Evolutionary conservation across 352 stramenopile species (phyloP).

Genomic region (Thraustotheca clavata): DNA sequence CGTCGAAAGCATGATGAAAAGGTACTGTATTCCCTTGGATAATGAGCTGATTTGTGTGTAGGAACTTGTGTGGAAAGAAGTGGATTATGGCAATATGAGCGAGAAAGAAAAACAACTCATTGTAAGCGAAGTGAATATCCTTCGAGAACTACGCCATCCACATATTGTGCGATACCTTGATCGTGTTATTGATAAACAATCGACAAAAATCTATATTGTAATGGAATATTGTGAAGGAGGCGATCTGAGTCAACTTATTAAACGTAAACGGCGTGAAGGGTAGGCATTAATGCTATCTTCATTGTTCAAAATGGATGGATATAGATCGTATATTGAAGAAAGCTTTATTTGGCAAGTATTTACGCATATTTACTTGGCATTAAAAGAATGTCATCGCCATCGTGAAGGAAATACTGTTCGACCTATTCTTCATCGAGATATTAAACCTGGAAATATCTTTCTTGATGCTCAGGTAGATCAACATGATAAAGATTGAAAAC

Average conservation of each 20-base stretch:
- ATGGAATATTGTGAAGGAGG: conserved; percentile 92
- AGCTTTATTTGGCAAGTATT: conserved; percentile 91
- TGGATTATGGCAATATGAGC: conserved; percentile 88
- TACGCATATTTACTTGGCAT: conserved; percentile 86
- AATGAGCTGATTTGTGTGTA: conserved; percentile 24
- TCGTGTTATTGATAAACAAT: conserved; percentile 89
- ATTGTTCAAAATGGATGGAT: background rate
- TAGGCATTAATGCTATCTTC: conserved; percentile 23
- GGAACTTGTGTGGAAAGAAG: conserved; percentile 89
- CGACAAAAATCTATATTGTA: conserved; percentile 91
- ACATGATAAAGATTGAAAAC: background rate
- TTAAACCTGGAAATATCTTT: conserved; percentile 91
- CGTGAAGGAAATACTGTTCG: conserved; percentile 67
- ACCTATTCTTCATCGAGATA: conserved; percentile 86
- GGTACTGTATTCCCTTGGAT: background rate
- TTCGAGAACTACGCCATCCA: conserved; percentile 87
- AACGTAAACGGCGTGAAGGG: conserved; percentile 84
- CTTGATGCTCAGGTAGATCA: conserved; percentile 76
- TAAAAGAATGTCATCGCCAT: conserved; percentile 87
- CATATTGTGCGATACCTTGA: conserved; percentile 92
- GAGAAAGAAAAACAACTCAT: conserved; percentile 93
- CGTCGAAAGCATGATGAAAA: background rate
- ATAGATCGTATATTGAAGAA: conserved; percentile 86
- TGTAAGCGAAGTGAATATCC: conserved; percentile 91
- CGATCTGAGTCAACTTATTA: conserved; percentile 86